Evolutionary conservation across 1,284 basidiomycete genomes (phyloP).

Genomic region (Rugiboletus extremiorientalis): DNA sequence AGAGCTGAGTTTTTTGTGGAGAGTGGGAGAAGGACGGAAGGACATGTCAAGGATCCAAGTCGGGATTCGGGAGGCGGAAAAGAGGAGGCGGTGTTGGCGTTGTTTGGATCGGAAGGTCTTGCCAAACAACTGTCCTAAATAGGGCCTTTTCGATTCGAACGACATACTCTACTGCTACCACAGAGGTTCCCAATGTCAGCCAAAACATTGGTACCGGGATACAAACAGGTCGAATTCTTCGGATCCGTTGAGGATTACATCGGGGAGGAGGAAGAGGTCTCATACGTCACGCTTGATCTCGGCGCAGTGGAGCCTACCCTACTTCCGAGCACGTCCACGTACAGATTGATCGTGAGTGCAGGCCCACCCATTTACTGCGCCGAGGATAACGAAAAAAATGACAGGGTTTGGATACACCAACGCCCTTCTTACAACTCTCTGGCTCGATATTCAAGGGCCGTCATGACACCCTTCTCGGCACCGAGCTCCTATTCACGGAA

Average conservation of each 20-base stretch:
- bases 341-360: slow-evolving; percentile 66
- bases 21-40: slow-evolving; percentile 32
- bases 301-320: slow-evolving; percentile 71
- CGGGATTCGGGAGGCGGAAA: not conserved
- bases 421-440: slow-evolving; percentile 70
- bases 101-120: slow-evolving; percentile 25
- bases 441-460: slow-evolving; percentile 69
- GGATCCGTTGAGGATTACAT: slow-evolving; percentile 61
- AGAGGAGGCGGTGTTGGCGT: not conserved
- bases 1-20: slow-evolving; percentile 33
- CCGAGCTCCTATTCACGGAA: slow-evolving; percentile 71
- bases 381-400: not conserved
- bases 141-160: not conserved
- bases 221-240: slow-evolving; percentile 61
- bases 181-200: slow-evolving; percentile 13
- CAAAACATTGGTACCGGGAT: slow-evolving; percentile 46
- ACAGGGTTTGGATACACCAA: slow-evolving; percentile 73
- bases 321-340: slow-evolving; percentile 63
- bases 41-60: too few relatives aligned
- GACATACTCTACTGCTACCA: not conserved
- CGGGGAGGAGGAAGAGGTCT: slow-evolving; percentile 56
- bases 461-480: slow-evolving; percentile 65
- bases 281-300: slow-evolving; percentile 71
- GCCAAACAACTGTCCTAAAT: slow-evolving; percentile 11
- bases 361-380: not conserved